Evolutionary conservation across 352 stramenopile species (phyloP).

Genomic region (Phytophthora cactorum): DNA sequence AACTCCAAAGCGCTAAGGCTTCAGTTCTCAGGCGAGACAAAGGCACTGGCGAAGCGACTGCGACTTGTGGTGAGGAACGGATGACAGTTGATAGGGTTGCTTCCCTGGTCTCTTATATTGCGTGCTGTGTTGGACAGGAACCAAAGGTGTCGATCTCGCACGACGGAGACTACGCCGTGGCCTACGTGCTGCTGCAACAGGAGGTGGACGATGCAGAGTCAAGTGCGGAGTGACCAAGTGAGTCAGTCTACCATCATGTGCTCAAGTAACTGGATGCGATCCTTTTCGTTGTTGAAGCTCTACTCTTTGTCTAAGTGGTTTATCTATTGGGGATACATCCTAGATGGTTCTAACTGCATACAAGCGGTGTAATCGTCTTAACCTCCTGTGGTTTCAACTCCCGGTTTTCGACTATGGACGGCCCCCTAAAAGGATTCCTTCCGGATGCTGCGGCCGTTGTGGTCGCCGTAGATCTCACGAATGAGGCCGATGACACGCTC

Average conservation of each 20-base stretch:
- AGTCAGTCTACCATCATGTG: not conserved
- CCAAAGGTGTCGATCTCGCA: slow-evolving; percentile 80
- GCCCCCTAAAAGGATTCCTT: slow-evolving; percentile 60
- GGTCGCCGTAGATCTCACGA: slow-evolving; percentile 66
- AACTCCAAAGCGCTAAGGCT: slow-evolving; percentile 52
- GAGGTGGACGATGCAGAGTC: slow-evolving; percentile 11
- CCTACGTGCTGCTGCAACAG: slow-evolving; percentile 80
- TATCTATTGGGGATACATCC: slow-evolving; percentile 12
- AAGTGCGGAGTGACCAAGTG: slow-evolving; percentile 1
- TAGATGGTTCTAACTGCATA: slow-evolving; percentile 13
- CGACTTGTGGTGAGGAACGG: slow-evolving; percentile 47
- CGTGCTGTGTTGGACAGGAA: slow-evolving; percentile 39
- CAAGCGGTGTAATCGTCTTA: slow-evolving; percentile 15
- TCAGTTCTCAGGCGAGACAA: slow-evolving; percentile 67
- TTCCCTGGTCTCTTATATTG: slow-evolving; percentile 1
- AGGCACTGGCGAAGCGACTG: slow-evolving; percentile 57
- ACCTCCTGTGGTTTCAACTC: slow-evolving; percentile 3
- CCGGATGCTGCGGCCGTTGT: slow-evolving; percentile 40
- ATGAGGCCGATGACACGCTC: slow-evolving; percentile 69
- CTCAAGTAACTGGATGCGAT: not conserved
- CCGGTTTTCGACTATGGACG: not conserved
- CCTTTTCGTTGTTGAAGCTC: not conserved
- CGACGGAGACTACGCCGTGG: slow-evolving; percentile 83
- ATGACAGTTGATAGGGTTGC: not conserved
- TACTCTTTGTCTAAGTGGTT: slow-evolving; percentile 1